Evolutionary conservation across 345 rosid species (phyloP), one percentile per base, ranked within the genome.

Genomic region (Laguncularia racemosa): DNA sequence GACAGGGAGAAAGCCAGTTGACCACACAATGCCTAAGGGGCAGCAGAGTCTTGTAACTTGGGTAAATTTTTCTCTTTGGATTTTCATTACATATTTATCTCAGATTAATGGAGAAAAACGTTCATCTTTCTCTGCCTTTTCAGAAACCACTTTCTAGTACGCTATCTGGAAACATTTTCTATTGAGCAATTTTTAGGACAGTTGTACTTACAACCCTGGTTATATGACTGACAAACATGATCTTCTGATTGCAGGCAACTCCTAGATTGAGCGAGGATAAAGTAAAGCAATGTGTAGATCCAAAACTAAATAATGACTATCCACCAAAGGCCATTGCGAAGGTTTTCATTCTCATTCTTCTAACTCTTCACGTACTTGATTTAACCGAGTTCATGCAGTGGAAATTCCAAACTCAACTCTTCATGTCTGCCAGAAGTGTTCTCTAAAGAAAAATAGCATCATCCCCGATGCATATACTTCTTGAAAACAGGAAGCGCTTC

Each of bases 1-100:
- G 68, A 90, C 99, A 0, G 99, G 99, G 59, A 77, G 99, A 73
- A 90, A 95, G 76, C 99, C 99, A 0, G 97, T 90, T 43, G 99
- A 90, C 58, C 99, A 95, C 65, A 95, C 97, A 61, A 88, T 95
- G 97, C 97, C 97, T 28, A 90, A 88, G 78, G 99, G 99, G 38
- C 99, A 95, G 68, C 96, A 95, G 56, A 88, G 95, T 81, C 96
- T 95, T 65, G 99, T 90, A 13, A 95, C 97, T 44, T 95, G 97
- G 99, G 97, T 95, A 16, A 33, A 85, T 71, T 59, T 28, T 55
- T 12, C 44, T 53, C 6, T 13, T 6, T 1, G 40, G 40, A 9
- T 33, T 23, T 23, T 33, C 1, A 33, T 33, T 33, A 33, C 40
- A 33, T 7, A 33, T 33, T 33, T 33, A 4, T 33, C 40, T 33